phyloP scores from a whole-genome alignment of 257 asterid species.

The Linderniella brevidens region DNA sequence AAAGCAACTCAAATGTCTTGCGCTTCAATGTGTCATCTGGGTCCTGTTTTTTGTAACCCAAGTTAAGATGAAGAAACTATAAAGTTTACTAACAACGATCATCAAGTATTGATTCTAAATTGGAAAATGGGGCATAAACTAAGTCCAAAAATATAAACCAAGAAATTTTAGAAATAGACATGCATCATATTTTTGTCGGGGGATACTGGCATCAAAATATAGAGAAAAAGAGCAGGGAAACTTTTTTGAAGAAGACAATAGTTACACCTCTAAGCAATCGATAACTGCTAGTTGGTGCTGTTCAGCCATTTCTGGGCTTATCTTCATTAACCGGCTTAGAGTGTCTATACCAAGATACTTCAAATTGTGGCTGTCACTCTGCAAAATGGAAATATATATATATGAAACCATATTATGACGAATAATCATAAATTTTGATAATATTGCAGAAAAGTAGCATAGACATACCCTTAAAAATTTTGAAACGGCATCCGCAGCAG shows the following conservation, averaged over 20 bases:
- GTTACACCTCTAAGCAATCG: slow-evolving; percentile 82
- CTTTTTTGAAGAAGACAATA: no score
- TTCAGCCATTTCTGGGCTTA: slow-evolving; percentile 89
- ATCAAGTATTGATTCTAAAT: no score
- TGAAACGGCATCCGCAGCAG: slow-evolving; percentile 84
- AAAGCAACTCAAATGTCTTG: slow-evolving; percentile 88
- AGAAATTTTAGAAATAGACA: no score
- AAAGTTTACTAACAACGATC: no score
- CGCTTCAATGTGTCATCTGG: slow-evolving; percentile 98
- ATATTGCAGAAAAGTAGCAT: no score
- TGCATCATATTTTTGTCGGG: no score
- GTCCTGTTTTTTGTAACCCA: slow-evolving; percentile 32
- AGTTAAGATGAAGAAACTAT: no score
- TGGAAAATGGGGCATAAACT: background rate
- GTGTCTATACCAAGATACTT: slow-evolving; percentile 97
- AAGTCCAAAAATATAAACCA: background rate
- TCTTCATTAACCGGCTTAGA: slow-evolving; percentile 86
- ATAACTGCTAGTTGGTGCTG: slow-evolving; percentile 96
- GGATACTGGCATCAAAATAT: no score
- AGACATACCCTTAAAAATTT: slow-evolving; percentile 74
- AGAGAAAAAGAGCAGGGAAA: no score
- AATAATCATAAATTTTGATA: no score
- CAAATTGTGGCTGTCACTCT: slow-evolving; percentile 98
- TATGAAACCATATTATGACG: no score
- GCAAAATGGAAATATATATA: slow-evolving; percentile 19